Percentiles rank a stretch among this genome's conserved stretches.
Evolutionary conservation across 345 rosid genomes (phyloP).

Genomic region (Theobroma cacao): DNA sequence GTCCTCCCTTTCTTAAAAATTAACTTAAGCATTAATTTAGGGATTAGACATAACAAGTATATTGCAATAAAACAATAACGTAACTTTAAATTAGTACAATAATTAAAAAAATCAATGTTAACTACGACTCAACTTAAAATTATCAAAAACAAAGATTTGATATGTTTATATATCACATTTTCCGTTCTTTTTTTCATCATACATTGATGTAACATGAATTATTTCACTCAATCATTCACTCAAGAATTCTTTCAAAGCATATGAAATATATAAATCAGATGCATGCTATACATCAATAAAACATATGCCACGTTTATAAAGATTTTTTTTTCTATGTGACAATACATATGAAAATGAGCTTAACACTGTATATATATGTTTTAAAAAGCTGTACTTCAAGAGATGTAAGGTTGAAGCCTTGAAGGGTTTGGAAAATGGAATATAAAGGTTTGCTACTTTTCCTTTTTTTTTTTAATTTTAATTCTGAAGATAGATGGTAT

Average conservation of each 20-base stretch:
- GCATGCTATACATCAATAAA: no score
- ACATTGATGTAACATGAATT: not conserved
- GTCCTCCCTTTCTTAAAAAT: no score
- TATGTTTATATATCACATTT: no score
- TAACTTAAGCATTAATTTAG: not conserved
- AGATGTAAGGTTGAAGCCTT: not conserved
- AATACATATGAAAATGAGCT: no score
- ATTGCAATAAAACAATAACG: not conserved
- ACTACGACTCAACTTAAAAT: not conserved
- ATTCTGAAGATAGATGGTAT: not conserved
- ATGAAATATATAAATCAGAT: no score
- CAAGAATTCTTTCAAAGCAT: not conserved
- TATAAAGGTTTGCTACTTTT: no score
- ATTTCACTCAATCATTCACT: not conserved
- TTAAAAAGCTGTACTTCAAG: not conserved
- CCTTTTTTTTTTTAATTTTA: no score
- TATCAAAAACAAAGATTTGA: not conserved
- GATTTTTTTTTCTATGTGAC: no score
- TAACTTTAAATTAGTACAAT: not conserved
- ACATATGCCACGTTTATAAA: no score
- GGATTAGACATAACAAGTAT: not conserved
- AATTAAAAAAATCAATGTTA: not conserved
- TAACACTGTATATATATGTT: no score
- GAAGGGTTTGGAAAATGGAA: not conserved
- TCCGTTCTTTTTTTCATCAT: no score